phyloP scores from a whole-genome alignment of 2,329 filamentous ascomycete genomes.

The Paraconiothyrium sp. region DNA sequence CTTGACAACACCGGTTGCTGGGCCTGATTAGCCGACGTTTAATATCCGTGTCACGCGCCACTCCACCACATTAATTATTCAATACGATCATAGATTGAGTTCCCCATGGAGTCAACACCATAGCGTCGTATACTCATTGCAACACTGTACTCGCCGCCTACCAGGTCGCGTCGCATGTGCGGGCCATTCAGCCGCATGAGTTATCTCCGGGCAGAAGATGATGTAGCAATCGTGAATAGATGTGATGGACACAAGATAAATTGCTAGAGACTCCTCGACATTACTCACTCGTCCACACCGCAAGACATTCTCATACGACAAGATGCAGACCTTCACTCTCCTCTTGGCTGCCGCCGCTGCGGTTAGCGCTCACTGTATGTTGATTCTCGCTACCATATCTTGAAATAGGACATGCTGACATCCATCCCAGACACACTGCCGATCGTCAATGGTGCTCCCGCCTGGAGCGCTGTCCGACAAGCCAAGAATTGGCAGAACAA shows the following conservation, averaged over 20 bases:
- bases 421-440: constrained; percentile 5
- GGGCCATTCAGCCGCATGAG: constrained; percentile 13
- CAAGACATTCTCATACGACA: not conserved
- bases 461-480: constrained; percentile 27
- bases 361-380: constrained; percentile 11
- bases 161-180: constrained; percentile 2
- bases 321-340: constrained; percentile 11
- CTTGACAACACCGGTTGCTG: not conserved
- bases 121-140: not conserved
- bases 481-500: constrained; percentile 36
- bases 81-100: not conserved
- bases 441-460: constrained; percentile 7
- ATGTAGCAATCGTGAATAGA: not conserved
- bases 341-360: constrained; percentile 7
- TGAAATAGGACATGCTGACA: not conserved
- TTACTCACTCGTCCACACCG: not conserved
- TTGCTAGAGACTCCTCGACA: not conserved
- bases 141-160: not conserved
- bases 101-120: not conserved
- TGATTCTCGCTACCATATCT: not conserved
- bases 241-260: constrained; percentile 4
- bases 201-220: constrained; percentile 3
- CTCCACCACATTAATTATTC: constrained; percentile 10
- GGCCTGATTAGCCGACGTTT: constrained; percentile 14
- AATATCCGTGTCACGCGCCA: constrained; percentile 13